A percentile compares a stretch with the other conserved stretches of the same genome.
Conservation (phyloP, 371 early-diverging fungal species). For the Rhizopus arrhizus region DNA sequence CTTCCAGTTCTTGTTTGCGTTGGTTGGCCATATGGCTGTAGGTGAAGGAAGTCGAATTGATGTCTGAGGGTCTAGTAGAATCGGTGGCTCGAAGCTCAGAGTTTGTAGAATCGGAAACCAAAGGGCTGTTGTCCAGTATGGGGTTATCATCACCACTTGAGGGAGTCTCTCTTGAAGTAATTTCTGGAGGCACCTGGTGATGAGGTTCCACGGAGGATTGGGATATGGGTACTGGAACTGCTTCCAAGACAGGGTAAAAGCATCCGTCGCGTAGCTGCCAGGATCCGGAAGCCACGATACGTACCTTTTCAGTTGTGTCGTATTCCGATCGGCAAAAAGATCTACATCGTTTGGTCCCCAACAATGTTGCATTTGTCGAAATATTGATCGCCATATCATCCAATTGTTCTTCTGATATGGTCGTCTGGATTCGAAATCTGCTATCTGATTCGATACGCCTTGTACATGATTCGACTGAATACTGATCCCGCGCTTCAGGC, state of each 20-base stretch:
- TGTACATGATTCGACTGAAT: conserved; percentile 12
- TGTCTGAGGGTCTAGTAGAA: not conserved
- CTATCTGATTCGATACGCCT: not conserved
- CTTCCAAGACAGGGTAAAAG: not conserved
- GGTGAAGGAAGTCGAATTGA: too few species aligned
- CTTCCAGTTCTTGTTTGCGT: not conserved
- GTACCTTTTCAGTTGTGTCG: conserved; percentile 17
- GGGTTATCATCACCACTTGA: conserved; percentile 12
- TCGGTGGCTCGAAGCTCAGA: conserved; percentile 6
- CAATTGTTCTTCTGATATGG: conserved; percentile 21
- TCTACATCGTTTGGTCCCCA: conserved; percentile 24
- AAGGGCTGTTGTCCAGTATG: conserved; percentile 26
- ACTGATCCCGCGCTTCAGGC: not conserved
- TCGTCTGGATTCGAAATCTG: conserved; percentile 23
- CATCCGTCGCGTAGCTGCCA: conserved; percentile 1
- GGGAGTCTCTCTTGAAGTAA: conserved; percentile 12
- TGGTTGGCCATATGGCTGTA: too few species aligned
- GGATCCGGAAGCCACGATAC: conserved; percentile 24
- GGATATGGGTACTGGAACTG: not conserved
- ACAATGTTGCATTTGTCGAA: conserved; percentile 6
- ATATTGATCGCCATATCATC: conserved; percentile 5
- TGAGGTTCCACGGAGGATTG: not conserved
- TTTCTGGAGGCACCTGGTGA: not conserved
- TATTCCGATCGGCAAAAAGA: conserved; percentile 30
- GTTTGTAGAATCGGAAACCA: conserved; percentile 20